Evolutionary conservation across 2,329 filamentous ascomycete genomes (phyloP), one percentile per base, ranked within the genome.

Genomic region (Aspergillus amoenus): DNA sequence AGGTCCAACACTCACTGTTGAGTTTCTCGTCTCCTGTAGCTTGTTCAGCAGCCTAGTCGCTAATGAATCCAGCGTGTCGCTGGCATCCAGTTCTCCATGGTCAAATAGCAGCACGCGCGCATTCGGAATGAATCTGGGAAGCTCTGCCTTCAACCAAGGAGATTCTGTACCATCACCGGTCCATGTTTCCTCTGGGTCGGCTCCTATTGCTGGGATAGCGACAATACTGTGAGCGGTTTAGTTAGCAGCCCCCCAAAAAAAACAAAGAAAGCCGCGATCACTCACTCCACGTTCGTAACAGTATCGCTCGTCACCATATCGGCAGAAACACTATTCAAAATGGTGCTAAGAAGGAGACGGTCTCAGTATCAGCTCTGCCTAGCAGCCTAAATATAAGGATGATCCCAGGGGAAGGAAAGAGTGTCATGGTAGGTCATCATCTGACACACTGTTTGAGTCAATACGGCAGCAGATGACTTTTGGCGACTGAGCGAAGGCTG

Each of bases 181-280:
- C 72, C 72, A 74, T 24, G 68, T 64, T 42, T 59, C 64, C 39
- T 59, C 59, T 34, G 66, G 64, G 54, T 74, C 64, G 40, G 68
- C 71, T 7, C 72, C 72, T 41, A 74, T 70, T 8, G 71, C 67
- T 40, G 72, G 72, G n/a, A 74, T 60, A 6, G 66, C 71, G 32
- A 74, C 66, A 24, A 74, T 71, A 56, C 72, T 74, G 49, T 24
- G 17, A 44, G 15, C 6, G 12, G 17, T 15, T 50, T 41, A 50
- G 37, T 22, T 27, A 41, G 18, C n/a, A 12, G 27, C 21, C 32
- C n/a, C 15, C 4, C 18, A 50, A 6, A 3, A 12, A 27, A 34
- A 12, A 47, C 11, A 7, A 18, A 15, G 39, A 30, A 32, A 7
- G 9, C 9, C 21, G 6, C 12, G n/a, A n/a, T 21, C 18, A 62